phyloP scores from a whole-genome alignment of 345 rosid species.

The Xanthoceras sorbifolium region DNA sequence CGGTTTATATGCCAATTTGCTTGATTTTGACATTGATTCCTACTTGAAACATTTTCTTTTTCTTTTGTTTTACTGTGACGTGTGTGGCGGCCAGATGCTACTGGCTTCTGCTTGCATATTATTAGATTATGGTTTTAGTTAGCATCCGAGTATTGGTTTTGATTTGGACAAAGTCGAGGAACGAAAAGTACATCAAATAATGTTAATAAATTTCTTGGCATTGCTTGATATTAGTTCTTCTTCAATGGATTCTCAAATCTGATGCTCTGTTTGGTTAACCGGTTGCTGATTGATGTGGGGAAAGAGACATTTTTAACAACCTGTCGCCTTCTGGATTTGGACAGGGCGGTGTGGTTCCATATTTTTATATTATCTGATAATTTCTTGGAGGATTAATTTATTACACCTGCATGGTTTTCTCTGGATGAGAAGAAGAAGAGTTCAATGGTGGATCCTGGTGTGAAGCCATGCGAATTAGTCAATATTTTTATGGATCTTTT shows the following conservation, averaged over 20 bases:
- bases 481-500: neutral
- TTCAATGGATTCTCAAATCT: conserved; percentile 10
- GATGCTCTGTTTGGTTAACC: neutral
- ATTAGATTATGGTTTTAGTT: conserved; percentile 8
- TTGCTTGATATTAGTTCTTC: conserved; percentile 14
- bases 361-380: neutral
- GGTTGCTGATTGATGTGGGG: conserved; percentile 9
- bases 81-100: conserved; percentile 16
- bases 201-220: conserved; percentile 34
- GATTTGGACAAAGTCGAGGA: conserved; percentile 13
- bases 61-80: conserved; percentile 2
- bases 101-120: conserved; percentile 20
- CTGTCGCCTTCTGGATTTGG: neutral
- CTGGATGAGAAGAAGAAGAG: neutral
- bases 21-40: neutral
- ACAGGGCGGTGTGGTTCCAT: neutral
- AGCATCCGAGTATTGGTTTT: conserved; percentile 17
- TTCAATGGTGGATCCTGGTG: neutral
- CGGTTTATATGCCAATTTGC: conserved; percentile 13
- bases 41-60: neutral
- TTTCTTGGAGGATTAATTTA: neutral
- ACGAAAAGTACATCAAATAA: conserved; percentile 24
- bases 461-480: neutral
- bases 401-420: neutral
- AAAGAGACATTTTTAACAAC: neutral